These are phyloP conservation scores for Ceratobasidium sp. DNA, from an alignment of 1,284 basidiomycete species.

Conservation along the genomic window DNA sequence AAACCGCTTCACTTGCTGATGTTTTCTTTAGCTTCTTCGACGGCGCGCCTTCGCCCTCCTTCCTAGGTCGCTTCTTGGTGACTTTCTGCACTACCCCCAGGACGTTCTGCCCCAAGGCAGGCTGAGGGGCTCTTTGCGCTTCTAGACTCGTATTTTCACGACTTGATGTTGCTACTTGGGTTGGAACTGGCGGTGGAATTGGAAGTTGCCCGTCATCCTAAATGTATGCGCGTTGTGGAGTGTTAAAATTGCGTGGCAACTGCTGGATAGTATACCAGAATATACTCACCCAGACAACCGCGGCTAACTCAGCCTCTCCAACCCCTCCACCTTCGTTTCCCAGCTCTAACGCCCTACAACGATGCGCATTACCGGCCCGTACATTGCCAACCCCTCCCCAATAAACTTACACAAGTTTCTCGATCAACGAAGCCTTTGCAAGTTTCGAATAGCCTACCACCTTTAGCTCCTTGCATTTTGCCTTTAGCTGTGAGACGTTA, in stretches of 20 bases:
- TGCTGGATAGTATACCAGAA: background rate
- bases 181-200: background rate
- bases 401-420: constrained; percentile 18
- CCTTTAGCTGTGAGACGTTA: constrained; percentile 22
- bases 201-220: background rate
- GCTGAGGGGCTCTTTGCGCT: background rate
- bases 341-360: too few species aligned
- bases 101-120: background rate
- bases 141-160: background rate
- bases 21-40: constrained; percentile 16
- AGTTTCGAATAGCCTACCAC: constrained; percentile 29
- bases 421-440: constrained; percentile 17
- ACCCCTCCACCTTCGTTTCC: too few species aligned
- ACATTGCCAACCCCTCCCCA: background rate
- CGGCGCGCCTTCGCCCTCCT: background rate
- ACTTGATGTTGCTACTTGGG: background rate
- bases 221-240: background rate
- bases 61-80: constrained; percentile 29
- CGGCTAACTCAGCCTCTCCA: background rate
- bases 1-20: background rate
- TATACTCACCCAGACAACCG: background rate
- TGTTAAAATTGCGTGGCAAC: background rate
- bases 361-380: too few species aligned
- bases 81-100: background rate
- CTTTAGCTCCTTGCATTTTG: constrained; percentile 32